A percentile compares a stretch with the other conserved stretches of the same genome.
Conservation (phyloP, 225 moss, liverwort and hornwort genomes). For the Marchantia paleacea region DNA sequence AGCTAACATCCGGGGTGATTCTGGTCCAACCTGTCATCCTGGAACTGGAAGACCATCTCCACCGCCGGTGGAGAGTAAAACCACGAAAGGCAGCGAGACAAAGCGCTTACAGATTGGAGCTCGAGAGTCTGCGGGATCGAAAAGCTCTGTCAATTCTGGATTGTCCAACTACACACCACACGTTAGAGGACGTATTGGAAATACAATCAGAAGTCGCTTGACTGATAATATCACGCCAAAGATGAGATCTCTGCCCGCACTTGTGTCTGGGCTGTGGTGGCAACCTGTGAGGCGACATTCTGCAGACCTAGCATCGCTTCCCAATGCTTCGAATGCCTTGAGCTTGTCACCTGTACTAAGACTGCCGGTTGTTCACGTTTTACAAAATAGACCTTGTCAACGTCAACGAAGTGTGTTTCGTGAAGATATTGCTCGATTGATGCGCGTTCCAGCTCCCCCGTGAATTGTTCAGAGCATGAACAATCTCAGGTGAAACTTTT, state of each 20-base stretch:
- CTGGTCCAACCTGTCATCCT: conserved; percentile 20
- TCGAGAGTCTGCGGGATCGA: conserved; percentile 19
- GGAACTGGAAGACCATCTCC: conserved; percentile 26
- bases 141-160: conserved; percentile 20
- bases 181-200: conserved; percentile 26
- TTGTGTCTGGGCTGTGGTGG: conserved; percentile 41
- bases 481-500: not conserved
- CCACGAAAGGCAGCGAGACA: conserved; percentile 17
- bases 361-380: conserved; percentile 16
- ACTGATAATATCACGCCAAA: conserved; percentile 30
- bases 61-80: conserved; percentile 26
- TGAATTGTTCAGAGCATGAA: not conserved
- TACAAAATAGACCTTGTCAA: conserved; percentile 18
- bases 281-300: conserved; percentile 39
- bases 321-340: conserved; percentile 1
- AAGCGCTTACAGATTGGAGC: conserved; percentile 22
- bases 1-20: conserved; percentile 79
- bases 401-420: conserved; percentile 29
- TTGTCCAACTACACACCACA: conserved; percentile 27
- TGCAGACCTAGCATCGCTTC: conserved; percentile 9
- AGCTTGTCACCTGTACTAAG: conserved; percentile 13
- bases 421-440: conserved; percentile 37
- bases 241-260: conserved; percentile 38
- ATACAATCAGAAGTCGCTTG: conserved; percentile 35
- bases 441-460: conserved; percentile 13